Conservation (phyloP, 2,329 filamentous ascomycete genomes). For the Trichoderma hamatum region DNA sequence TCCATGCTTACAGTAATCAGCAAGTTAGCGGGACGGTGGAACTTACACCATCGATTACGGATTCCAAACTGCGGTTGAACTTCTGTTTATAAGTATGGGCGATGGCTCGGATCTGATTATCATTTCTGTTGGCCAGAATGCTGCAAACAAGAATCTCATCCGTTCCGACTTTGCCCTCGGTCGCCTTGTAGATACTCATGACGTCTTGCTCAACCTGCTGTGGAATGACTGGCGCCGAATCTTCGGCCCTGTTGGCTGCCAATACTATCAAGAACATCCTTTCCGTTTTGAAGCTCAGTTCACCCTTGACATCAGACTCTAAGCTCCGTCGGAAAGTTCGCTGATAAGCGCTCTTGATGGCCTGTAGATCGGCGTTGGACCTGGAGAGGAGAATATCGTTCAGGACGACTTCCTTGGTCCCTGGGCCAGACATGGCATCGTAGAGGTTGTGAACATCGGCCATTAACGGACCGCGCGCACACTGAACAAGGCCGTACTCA, state of each 20-base stretch:
- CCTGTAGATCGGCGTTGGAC: conserved; percentile 83
- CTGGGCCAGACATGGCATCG: conserved; percentile 73
- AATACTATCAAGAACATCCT: conserved; percentile 83
- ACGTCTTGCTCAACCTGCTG: conserved; percentile 76
- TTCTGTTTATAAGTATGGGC: conserved; percentile 72
- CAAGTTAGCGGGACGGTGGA: neutral
- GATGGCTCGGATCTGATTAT: conserved; percentile 84
- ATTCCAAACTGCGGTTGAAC: conserved; percentile 71
- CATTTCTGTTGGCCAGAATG: conserved; percentile 74
- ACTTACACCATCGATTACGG: conserved; percentile 70
- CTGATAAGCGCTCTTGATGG: conserved; percentile 81
- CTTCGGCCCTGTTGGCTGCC: conserved; percentile 73
- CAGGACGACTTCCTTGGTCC: conserved; percentile 83
- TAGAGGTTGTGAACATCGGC: conserved; percentile 74
- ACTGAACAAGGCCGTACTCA: conserved; percentile 70
- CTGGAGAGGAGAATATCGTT: conserved; percentile 84
- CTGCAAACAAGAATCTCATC: conserved; percentile 78
- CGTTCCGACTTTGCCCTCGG: conserved; percentile 71
- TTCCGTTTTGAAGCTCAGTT: conserved; percentile 85
- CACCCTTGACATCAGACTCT: conserved; percentile 71
- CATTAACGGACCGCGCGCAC: conserved; percentile 76
- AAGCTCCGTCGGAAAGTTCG: conserved; percentile 67
- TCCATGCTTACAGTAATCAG: neutral
- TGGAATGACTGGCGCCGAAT: conserved; percentile 72
- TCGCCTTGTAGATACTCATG: conserved; percentile 74